Percentiles rank a stretch among this genome's conserved stretches.
These are phyloP conservation scores for Rubus parviflorus DNA, from an alignment of 306 rosid genomes.

Conservation along the genomic window DNA sequence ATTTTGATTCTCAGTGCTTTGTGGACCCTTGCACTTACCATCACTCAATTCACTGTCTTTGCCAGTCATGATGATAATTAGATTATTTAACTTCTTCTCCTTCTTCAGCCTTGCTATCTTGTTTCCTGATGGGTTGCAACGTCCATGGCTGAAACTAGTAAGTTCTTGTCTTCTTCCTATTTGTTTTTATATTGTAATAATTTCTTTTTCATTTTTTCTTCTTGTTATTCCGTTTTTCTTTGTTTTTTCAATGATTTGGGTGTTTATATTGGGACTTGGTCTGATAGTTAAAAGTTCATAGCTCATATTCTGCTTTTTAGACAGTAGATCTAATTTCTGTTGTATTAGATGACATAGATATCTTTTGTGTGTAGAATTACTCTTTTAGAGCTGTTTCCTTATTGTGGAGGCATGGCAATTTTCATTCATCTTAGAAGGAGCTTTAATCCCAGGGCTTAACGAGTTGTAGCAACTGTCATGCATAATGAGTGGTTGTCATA, in stretches of 20 bases:
- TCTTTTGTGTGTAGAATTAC: background rate
- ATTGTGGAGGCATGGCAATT: background rate
- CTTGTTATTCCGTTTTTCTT: background rate
- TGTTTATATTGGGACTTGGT: background rate
- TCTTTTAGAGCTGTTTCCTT: too few species aligned
- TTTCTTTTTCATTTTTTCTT: background rate
- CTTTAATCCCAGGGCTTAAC: background rate
- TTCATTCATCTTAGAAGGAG: background rate
- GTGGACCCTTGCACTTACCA: constrained; percentile 63
- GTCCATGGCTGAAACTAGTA: constrained; percentile 32
- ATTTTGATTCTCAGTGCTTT: constrained; percentile 25
- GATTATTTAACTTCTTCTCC: constrained; percentile 21
- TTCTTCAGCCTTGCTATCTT: constrained; percentile 19
- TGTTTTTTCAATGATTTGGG: background rate
- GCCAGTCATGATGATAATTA: constrained; percentile 21
- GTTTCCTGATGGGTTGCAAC: constrained; percentile 28
- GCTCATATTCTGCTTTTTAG: background rate
- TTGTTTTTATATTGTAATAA: background rate
- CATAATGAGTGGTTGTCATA: background rate
- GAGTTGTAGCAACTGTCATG: background rate
- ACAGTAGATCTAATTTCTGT: background rate
- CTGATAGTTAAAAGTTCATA: too few species aligned
- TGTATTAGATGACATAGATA: background rate
- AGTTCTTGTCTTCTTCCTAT: constrained; percentile 14
- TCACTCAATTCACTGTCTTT: constrained; percentile 30